phyloP scores from a whole-genome alignment of 192 early-diverging fungal species.

The Chytriomyces sp. region DNA sequence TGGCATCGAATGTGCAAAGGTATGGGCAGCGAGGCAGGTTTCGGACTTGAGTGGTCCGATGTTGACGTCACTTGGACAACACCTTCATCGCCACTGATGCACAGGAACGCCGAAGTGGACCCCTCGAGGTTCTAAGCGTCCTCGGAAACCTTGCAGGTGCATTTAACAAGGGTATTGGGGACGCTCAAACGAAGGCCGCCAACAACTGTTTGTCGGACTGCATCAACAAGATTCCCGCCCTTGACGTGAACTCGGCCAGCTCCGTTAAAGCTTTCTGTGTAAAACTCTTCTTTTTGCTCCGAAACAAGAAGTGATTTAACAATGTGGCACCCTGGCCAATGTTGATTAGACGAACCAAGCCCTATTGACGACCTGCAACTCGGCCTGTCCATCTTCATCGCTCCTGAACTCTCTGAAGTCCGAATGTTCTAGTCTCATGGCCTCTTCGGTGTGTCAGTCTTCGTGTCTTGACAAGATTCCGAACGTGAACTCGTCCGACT shows the following conservation, averaged over 20 bases:
- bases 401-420: not conserved
- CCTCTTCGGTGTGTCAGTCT: not conserved
- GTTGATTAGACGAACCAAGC: not conserved
- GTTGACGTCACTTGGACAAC: too few species aligned
- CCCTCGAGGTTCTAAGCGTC: not conserved
- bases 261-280: slow-evolving; percentile 11
- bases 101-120: not conserved
- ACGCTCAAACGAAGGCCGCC: not conserved
- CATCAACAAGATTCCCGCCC: not conserved
- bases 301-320: not conserved
- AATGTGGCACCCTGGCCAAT: not conserved
- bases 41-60: too few species aligned
- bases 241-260: not conserved
- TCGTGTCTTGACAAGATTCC: not conserved
- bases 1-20: too few species aligned
- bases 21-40: too few species aligned
- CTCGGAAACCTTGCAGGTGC: not conserved
- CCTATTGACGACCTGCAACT: not conserved
- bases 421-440: not conserved
- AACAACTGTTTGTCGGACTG: not conserved
- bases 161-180: not conserved
- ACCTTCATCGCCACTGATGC: too few species aligned
- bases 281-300: not conserved
- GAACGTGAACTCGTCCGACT: not conserved
- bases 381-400: not conserved